These are phyloP conservation scores for Penicillium paradoxum DNA, from an alignment of 495 filamentous ascomycete species.

Conservation along the genomic window DNA sequence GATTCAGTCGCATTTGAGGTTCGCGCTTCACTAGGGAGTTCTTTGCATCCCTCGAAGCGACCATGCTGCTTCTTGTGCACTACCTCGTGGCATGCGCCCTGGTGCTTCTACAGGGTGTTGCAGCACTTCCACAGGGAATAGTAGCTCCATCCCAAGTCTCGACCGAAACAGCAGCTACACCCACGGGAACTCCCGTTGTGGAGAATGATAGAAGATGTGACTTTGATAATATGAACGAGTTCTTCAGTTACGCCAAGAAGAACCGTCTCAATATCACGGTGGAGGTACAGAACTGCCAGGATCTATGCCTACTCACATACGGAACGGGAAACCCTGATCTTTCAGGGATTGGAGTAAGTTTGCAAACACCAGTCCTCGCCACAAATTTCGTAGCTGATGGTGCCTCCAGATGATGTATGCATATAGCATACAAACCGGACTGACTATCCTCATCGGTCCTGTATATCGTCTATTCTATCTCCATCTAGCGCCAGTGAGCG, in stretches of 20 bases:
- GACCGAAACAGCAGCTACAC: neutral
- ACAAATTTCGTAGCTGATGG: neutral
- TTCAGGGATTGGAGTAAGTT: constrained; percentile 2
- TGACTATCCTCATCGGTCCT: neutral
- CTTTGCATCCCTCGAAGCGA: neutral
- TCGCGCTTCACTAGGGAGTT: neutral
- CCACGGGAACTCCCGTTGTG: neutral
- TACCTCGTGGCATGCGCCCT: neutral
- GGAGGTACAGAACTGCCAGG: neutral
- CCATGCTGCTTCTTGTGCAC: neutral
- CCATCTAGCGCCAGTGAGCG: neutral
- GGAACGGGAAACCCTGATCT: neutral
- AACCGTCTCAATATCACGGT: neutral
- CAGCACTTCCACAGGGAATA: neutral
- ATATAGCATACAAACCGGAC: neutral
- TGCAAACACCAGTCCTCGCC: neutral
- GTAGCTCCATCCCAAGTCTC: neutral
- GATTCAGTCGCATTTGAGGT: too few relatives aligned
- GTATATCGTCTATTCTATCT: neutral
- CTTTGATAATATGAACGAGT: neutral
- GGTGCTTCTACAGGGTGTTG: neutral
- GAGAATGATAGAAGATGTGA: neutral
- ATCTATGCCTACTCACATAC: neutral
- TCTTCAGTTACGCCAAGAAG: neutral
- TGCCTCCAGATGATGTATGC: neutral